Base-by-base conservation (phyloP, 2,329 filamentous ascomycete genomes). In the Aureobasidium sp. region DNA sequence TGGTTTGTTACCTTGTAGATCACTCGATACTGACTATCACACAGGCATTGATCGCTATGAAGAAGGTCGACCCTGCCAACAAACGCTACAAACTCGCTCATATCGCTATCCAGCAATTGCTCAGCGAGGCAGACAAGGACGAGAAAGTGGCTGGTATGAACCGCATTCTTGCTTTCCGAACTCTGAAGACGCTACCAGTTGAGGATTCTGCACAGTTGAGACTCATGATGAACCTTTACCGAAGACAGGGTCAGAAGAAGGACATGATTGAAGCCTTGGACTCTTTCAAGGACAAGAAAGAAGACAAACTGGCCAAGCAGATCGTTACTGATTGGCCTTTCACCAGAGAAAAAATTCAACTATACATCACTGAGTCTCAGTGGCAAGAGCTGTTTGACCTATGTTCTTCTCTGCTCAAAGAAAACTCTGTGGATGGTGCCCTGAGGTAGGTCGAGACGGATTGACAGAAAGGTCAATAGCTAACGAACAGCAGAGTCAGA, bases 11-110 rank as follows among this genome's bases (percentile, higher is more conserved):
- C 19, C 17, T 29, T 9, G n/a, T 9, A 29, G 5, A 9, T 29
- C 51, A 31, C 13, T 23, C 2, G 10, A 43, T 43, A 27, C 51
- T 61, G 37, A 61, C 17, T 25, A 8, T 33, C 35, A 43, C 33
- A 43, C 68, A 71, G 60, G 63, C 70, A 13, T 62, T 73, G 29
- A 71, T 73, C 27, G 68, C 70, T 46, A 57, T 71, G 53, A 73
- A 72, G 55, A 65, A 64, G 11, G 55, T 68, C 8, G 64, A 67
- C 53, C 69, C 70, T 0, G 65, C 64, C 55, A 68, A 72, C 59
- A 63, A 68, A 13, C 61, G 64, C 7, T 61, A 70, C 21, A 71
- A 71, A 61, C 67, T 72, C 65, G 71, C 71, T 2, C 71, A 72
- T 31, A 58, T 61, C n/a, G 60, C 60, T 17, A 27, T 61, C 13